phyloP scores from a whole-genome alignment of 306 rosid species.

The Prinsepia uniflora region DNA sequence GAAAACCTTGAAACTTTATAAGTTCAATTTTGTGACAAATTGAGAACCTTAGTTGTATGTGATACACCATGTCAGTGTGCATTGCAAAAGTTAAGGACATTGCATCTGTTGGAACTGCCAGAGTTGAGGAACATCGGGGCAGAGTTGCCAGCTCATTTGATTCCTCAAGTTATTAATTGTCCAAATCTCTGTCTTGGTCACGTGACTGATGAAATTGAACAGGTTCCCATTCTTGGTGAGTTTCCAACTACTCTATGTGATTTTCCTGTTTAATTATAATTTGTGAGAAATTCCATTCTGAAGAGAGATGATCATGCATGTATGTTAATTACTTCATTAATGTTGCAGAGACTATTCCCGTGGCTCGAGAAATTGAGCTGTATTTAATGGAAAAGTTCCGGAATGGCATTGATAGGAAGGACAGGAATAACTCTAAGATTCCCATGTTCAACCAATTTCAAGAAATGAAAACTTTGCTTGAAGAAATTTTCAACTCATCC shows the following conservation, averaged over 20 bases:
- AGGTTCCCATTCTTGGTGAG: background rate
- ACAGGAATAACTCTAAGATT: conserved; percentile 1
- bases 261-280: too few species aligned
- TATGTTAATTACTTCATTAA: too few species aligned
- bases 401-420: background rate
- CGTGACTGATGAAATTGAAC: background rate
- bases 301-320: background rate
- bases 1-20: conserved; percentile 26
- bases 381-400: background rate
- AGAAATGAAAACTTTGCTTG: background rate
- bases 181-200: background rate
- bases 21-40: conserved; percentile 30
- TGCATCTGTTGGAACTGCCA: conserved; percentile 34
- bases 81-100: conserved; percentile 8
- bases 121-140: conserved; percentile 20
- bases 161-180: background rate
- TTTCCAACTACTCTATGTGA: background rate
- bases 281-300: too few species aligned
- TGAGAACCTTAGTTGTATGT: conserved; percentile 12
- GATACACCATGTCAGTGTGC: background rate
- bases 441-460: conserved; percentile 2
- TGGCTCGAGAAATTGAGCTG: conserved; percentile 20
- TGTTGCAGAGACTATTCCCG: background rate
- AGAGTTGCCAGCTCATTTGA: conserved; percentile 1
- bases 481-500: background rate